Evolutionary conservation across 495 filamentous ascomycete species (phyloP), one percentile per base, ranked within the genome.

Genomic region (Neurospora sp.): DNA sequence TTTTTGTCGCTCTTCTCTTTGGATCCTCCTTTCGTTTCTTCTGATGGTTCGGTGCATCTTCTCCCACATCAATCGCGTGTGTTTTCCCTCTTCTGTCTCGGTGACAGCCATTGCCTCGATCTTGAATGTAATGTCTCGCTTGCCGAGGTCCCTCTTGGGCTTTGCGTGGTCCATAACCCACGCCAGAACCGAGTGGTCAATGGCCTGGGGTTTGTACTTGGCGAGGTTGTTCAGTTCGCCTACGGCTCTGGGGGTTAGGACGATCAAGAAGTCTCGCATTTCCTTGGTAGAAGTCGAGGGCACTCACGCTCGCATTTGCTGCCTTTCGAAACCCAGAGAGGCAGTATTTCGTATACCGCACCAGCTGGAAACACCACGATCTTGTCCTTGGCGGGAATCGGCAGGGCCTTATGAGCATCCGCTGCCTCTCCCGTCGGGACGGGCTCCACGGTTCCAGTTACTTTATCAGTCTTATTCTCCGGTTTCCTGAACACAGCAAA

Each of bases 241-340:
- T 81, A 17, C 7, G 14, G 14, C 31, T 17, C 53, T 35, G 39
- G 27, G 14, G 12, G 14, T 41, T 39, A 14, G 12, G 0, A 72
- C 69, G 17, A 71, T 12, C 17, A 35, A 8, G 31, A 8, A 35
- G 37, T n/a, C 40, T 65, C n/a, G 12, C 10, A 14, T 12, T 39
- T 20, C 71, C 20, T 22, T 38, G 41, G 9, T 45, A 37, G 22
- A 40, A 39, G 40, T 12, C 27, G n/a, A n/a, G 4, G 71, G 17
- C 31, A 75, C 80, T 76, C 72, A 80, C 80, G 73, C 70, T 82
- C 78, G 40, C 80, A 82, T 37, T 70, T 75, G 70, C 79, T 81
- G 3, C 75, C 75, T 65, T 76, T 71, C 7, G 79, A 70, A 22
- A 80, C 78, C 76, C 78, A 82, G 1, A 82, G 71, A 3, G 80